A percentile compares a stretch with the other conserved stretches of the same genome.
These are phyloP conservation scores for Pichia sp. DNA, from an alignment of 1,139 yeast species.

Conservation along the genomic window DNA sequence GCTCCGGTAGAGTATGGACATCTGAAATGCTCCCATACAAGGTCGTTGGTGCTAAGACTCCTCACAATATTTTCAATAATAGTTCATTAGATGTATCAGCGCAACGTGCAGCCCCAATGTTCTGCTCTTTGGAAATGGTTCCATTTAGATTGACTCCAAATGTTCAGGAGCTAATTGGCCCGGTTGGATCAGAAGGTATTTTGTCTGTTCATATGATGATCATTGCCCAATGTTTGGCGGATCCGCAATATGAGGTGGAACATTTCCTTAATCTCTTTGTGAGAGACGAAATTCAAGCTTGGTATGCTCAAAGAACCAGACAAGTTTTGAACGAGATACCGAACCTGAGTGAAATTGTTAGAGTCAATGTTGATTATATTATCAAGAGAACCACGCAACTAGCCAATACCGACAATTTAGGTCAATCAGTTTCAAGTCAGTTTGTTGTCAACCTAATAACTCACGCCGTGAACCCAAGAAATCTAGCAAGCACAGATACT, in stretches of 20 bases:
- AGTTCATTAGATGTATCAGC: conserved; percentile 50
- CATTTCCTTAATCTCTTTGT: conserved; percentile 87
- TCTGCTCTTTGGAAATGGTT: conserved; percentile 89
- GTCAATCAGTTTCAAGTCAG: conserved; percentile 72
- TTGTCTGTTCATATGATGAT: conserved; percentile 78
- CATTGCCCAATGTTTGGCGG: conserved; percentile 82
- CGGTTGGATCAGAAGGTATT: conserved; percentile 84
- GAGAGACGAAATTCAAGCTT: conserved; percentile 87
- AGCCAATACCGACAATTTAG: conserved; percentile 62
- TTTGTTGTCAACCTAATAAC: conserved; percentile 85
- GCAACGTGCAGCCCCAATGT: conserved; percentile 73
- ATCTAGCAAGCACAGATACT: conserved; percentile 86
- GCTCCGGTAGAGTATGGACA: conserved; percentile 88
- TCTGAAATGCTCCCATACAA: conserved; percentile 92
- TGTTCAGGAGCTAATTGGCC: conserved; percentile 88
- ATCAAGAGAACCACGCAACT: conserved; percentile 60
- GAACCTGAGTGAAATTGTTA: conserved; percentile 79
- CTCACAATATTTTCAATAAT: conserved; percentile 38
- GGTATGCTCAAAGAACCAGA: conserved; percentile 85
- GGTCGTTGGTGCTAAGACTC: conserved; percentile 44
- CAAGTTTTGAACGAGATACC: conserved; percentile 53
- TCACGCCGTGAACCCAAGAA: conserved; percentile 93
- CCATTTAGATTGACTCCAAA: conserved; percentile 97
- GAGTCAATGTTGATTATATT: conserved; percentile 79
- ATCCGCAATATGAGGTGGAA: conserved; percentile 83